Evolutionary conservation across 768 basidiomycete species (phyloP), one percentile per base, ranked within the genome.

Genomic region (Macrolepiota albuminosa): DNA sequence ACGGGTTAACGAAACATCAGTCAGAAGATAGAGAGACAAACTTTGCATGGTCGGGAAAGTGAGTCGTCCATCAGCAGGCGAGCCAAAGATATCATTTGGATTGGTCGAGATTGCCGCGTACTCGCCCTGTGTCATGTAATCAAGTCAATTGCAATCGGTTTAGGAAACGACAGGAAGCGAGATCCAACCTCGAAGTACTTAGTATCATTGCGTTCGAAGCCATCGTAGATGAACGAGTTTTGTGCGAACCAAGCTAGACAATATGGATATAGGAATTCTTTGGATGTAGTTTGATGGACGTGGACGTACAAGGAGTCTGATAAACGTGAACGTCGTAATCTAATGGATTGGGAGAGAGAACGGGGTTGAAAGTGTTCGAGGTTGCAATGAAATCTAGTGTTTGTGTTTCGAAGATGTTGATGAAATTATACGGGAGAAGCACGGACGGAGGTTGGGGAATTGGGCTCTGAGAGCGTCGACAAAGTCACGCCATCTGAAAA

Each of bases 301-400:
- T 48, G n/a, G 29, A 36, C 72, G 57, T 64, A 80, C 81, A 68
- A 4, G 83, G 81, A 7, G 80, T 83, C 58, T 80, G 76, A 61
- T 84, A 84, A n/a, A 83, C 74, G 59, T 85, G 84, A 1, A 81
- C 72, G 56, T 85, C 84, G 57, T 80, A 85, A 24, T 77, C 70
- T 43, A 61, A 70, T 2, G 83, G 82, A 37, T 71, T 72, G 5
- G 82, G 81, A 4, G 74, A 67, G 39, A 84, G 68, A 10, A 74
- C 62, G 1, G 81, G 82, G 57, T 71, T 63, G 55, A 69, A 76
- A 0, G 73, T 70, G 50, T 69, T 58, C 0, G 75, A 66, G 0
- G 83, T 84, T 0, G 84, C 83, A 49, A 85, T 80, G 69, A 84
- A 83, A 6, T 70, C 83, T 84, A 50, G 29, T 29, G 10, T 10